Evolutionary conservation across 768 basidiomycete genomes (phyloP).

Genomic region (Hortiboletus campestris): DNA sequence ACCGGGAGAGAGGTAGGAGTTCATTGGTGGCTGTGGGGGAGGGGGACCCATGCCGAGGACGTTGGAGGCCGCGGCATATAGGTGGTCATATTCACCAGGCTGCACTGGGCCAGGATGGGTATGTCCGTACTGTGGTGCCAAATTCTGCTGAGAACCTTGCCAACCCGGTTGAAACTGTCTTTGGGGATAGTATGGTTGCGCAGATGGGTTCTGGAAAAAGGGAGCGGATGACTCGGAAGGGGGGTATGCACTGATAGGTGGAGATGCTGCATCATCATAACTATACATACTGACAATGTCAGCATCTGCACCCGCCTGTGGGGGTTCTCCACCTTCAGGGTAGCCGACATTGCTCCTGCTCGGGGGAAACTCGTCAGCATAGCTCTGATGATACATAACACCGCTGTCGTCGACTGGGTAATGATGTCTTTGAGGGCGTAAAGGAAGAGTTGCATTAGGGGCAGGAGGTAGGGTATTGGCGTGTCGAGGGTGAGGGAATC

Average conservation of each 20-base stretch:
- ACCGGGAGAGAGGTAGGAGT: slow-evolving; percentile 22
- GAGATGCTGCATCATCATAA: slow-evolving; percentile 36
- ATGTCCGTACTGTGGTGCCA: slow-evolving; percentile 20
- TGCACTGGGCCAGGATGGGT: slow-evolving; percentile 23
- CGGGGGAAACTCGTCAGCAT: slow-evolving; percentile 8
- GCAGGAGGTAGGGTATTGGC: slow-evolving; percentile 41
- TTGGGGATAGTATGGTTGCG: slow-evolving; percentile 17
- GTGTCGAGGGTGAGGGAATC: slow-evolving; percentile 38
- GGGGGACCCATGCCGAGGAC: slow-evolving; percentile 78
- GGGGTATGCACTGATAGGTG: slow-evolving; percentile 31
- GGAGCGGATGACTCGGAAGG: slow-evolving; percentile 21
- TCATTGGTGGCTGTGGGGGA: slow-evolving; percentile 18
- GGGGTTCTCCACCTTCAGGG: slow-evolving; percentile 21
- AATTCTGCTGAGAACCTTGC: slow-evolving; percentile 29
- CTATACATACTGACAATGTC: slow-evolving; percentile 39
- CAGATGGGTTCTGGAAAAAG: slow-evolving; percentile 21
- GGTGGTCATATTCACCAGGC: slow-evolving; percentile 48
- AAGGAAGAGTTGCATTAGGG: slow-evolving; percentile 23
- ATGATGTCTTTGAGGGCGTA: slow-evolving; percentile 20
- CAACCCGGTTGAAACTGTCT: slow-evolving; percentile 24
- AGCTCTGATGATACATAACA: slow-evolving; percentile 9
- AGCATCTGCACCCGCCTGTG: slow-evolving; percentile 30
- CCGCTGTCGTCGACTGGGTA: slow-evolving; percentile 36
- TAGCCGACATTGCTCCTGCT: slow-evolving; percentile 31
- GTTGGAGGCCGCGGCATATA: slow-evolving; percentile 77